Evolutionary conservation across 352 stramenopile species (phyloP).

Genomic region (Pythium pyrilobum): DNA sequence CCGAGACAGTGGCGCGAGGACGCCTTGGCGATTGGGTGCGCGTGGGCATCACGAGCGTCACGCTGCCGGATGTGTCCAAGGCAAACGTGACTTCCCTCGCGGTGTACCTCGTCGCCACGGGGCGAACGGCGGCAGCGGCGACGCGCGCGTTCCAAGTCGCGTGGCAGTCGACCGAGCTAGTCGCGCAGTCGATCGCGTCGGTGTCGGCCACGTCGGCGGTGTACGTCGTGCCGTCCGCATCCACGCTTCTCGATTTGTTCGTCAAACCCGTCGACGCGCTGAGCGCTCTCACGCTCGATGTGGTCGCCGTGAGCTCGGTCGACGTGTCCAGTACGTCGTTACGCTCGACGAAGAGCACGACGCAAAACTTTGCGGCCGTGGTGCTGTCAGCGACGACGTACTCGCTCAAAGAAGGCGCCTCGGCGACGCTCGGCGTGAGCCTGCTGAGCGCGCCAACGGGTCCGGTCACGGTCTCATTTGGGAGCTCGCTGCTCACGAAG

Average conservation of each 20-base stretch:
- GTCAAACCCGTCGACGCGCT: slow-evolving; percentile 12
- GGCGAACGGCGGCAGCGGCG: slow-evolving; percentile 5
- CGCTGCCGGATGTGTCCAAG: slow-evolving; percentile 27
- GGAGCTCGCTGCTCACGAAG: slow-evolving; percentile 24
- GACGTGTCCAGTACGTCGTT: slow-evolving; percentile 42
- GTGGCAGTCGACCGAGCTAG: slow-evolving; percentile 28
- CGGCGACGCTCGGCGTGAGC: slow-evolving; percentile 17
- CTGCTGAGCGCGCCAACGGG: slow-evolving; percentile 37
- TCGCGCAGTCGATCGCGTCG: slow-evolving; percentile 20
- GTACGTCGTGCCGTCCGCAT: slow-evolving; percentile 28
- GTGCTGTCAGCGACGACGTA: slow-evolving; percentile 34
- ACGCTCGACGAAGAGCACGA: slow-evolving; percentile 18
- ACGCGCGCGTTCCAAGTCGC: slow-evolving; percentile 27
- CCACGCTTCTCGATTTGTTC: slow-evolving; percentile 20
- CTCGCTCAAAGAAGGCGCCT: slow-evolving; percentile 34
- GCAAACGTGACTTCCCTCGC: slow-evolving; percentile 24
- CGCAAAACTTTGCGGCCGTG: slow-evolving; percentile 31
- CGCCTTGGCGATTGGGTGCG: slow-evolving; percentile 23
- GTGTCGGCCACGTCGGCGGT: slow-evolving; percentile 25
- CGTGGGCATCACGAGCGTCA: slow-evolving; percentile 32
- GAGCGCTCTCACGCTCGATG: slow-evolving; percentile 8
- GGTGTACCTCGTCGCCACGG: slow-evolving; percentile 27
- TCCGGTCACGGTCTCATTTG: slow-evolving; percentile 30
- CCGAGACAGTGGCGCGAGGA: slow-evolving; percentile 30
- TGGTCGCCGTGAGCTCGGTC: slow-evolving; percentile 26